These are phyloP conservation scores for Pseudocercospora pini-densiflorae DNA, from an alignment of 2,329 filamentous ascomycete species.

Conservation along the genomic window DNA sequence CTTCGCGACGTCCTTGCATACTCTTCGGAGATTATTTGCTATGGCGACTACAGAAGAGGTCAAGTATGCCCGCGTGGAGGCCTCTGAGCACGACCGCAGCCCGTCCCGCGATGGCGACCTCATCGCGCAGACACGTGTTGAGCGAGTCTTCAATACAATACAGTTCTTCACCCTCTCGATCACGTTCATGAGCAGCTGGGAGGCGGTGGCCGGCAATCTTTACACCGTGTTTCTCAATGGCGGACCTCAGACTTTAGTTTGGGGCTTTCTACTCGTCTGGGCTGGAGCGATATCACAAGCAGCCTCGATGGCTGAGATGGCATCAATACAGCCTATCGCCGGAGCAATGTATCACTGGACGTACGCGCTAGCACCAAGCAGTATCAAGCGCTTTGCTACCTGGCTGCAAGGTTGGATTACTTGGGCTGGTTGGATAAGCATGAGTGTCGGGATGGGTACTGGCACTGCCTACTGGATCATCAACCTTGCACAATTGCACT, in stretches of 20 bases:
- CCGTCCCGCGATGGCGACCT: slow-evolving; percentile 14
- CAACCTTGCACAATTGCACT: slow-evolving; percentile 39
- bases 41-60: slow-evolving; percentile 7
- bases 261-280: slow-evolving; percentile 33
- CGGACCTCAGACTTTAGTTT: slow-evolving; percentile 32
- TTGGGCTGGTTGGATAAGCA: slow-evolving; percentile 47
- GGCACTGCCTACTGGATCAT: slow-evolving; percentile 44
- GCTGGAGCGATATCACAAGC: slow-evolving; percentile 30
- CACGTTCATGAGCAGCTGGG: slow-evolving; percentile 35
- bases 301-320: slow-evolving; percentile 34
- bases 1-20: background rate
- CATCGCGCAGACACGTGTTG: slow-evolving; percentile 21
- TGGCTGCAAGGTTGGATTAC: slow-evolving; percentile 47
- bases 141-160: slow-evolving; percentile 32
- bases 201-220: slow-evolving; percentile 32
- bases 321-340: slow-evolving; percentile 35
- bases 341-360: slow-evolving; percentile 37
- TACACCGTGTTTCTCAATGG: slow-evolving; percentile 32
- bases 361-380: slow-evolving; percentile 27
- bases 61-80: slow-evolving; percentile 11
- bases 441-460: slow-evolving; percentile 35
- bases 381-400: slow-evolving; percentile 31
- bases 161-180: slow-evolving; percentile 34
- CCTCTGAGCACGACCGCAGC: slow-evolving; percentile 4
- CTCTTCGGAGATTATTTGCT: background rate